Base-by-base conservation (phyloP, 495 filamentous ascomycete species). In the Penicillium arizonense region DNA sequence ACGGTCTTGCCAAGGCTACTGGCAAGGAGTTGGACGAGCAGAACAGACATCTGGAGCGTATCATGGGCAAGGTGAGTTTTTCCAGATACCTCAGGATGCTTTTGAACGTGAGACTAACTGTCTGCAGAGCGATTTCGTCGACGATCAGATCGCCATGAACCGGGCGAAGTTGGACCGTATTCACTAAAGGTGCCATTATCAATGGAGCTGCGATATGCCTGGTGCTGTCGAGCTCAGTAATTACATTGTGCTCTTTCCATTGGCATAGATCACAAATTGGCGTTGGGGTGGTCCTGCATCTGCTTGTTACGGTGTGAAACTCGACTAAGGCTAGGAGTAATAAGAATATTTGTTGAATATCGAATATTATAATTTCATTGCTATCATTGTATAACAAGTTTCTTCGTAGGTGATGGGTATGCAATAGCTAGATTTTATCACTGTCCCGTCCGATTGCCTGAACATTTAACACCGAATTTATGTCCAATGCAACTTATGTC, bases 21-120 rank as follows among this genome's bases (percentile, higher is more conserved):
- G 85, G 87, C 20, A 63, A 78, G 24, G 90, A 92, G 67, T 73
- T 92, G 9, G 88, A 93, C 40, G 75, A 78, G 44, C 87, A 91
- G 68, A 93, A 92, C 67, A 75, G 76, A 53, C 78, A 87, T 56
- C 78, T 95, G 61, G 87, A 88, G 54, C 80, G 82, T 51, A 89
- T 96, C 56, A 84, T 72, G 43, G 70, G 68, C 38, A 91, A 92
- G 86, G 87, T 87, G 63, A 63, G 67, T 55, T 16, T 23, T 16
- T 39, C 50, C 34, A 10, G 2, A 26, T 20, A 9, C 0, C 12
- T 20, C 8, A n/a, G 18, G 18, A 18, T 13, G 14, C 28, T 8
- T 39, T 16, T 23, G 11, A 28, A 62, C 52, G 32, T 35, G 47
- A 44, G 49, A 50, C 71, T 76, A 64, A 75, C 56, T 30, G 26